These are phyloP conservation scores for Dorcoceras hygrometricum DNA, from an alignment of 257 asterid species.

Conservation along the genomic window DNA sequence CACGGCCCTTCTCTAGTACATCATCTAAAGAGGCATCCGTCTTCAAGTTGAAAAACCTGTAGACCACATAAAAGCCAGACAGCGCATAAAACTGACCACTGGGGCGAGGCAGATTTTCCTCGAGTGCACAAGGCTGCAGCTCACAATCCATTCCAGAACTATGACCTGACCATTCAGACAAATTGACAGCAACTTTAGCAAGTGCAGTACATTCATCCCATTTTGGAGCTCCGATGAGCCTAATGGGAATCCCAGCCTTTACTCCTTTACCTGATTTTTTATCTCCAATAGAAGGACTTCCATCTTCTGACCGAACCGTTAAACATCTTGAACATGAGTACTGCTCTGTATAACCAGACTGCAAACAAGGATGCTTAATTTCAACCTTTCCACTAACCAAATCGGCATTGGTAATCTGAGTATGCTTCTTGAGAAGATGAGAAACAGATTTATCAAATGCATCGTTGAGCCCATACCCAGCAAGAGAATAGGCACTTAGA, in stretches of 20 bases:
- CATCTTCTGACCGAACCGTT: conserved; percentile 32
- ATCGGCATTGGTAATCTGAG: conserved; percentile 39
- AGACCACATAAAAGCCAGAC: conserved; percentile 68
- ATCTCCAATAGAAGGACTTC: conserved; percentile 36
- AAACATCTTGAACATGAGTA: conserved; percentile 52
- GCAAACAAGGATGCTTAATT: conserved; percentile 67
- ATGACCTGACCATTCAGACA: conserved; percentile 59
- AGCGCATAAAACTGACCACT: conserved; percentile 56
- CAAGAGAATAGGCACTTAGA: conserved; percentile 59
- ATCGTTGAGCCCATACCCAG: conserved; percentile 69
- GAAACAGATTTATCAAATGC: conserved; percentile 69
- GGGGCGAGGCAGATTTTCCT: conserved; percentile 54
- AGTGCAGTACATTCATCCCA: conserved; percentile 60
- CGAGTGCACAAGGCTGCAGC: conserved; percentile 65
- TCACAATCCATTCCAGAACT: conserved; percentile 54
- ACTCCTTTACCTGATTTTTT: conserved; percentile 28
- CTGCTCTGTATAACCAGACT: conserved; percentile 51
- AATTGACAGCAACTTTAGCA: conserved; percentile 55
- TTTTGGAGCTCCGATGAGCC: conserved; percentile 58
- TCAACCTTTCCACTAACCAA: conserved; percentile 40
- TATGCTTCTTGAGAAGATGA: conserved; percentile 45
- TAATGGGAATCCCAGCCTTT: conserved; percentile 36
- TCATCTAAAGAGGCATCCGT: conserved; percentile 38
- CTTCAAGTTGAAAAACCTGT: conserved; percentile 38
- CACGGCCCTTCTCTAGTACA: conserved; percentile 37